Base-by-base conservation (phyloP, 139 green algal species). In the Chlorella sp. region DNA sequence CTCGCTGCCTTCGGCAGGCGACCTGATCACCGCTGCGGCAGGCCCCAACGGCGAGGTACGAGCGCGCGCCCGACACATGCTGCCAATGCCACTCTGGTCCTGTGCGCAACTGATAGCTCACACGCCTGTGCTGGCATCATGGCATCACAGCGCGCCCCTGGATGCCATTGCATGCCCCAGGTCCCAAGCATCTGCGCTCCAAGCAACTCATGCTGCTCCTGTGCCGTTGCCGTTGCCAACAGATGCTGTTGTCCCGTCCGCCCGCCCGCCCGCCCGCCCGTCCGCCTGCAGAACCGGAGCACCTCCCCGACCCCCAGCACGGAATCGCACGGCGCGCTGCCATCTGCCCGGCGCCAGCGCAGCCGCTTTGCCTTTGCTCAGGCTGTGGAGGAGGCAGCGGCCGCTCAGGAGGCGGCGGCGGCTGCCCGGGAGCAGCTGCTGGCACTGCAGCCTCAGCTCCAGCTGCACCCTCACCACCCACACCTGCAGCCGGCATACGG, bases 361-460 rank as follows among this genome's bases (percentile, higher is more conserved):
- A 93, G 89, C n/a, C 79, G 91, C 34, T 94, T 94, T 83, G 87
- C 90, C 4, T 94, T 94, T 86, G 91, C 91, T 24, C 85, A 93
- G 32, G 76, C n/a, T 14, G 91, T 89, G 73, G 87, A 93, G 68
- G 89, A 83, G 83, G 91, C 48, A 60, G 81, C 69, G 7, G 77
- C 37, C 16, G 80, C 32, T 4, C 34, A 81, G 39, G 73, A 34
- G 61, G 78, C 37, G 57, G 39, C 76, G 57, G 37, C 48, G 7
- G 34, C 60, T 40, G 57, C 16, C 53, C 26, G 42, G 1, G 28
- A 64, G 37, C 61, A 80, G 84, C 37, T 39, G n/a, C 39, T 68
- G 84, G 64, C 37, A 48, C 75, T 78, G 86, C 75, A 39, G 1
- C 39, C 11, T 66, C 37, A 42, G 81, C 61, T 42, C 19, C 53